A percentile compares a stretch with the other conserved stretches of the same genome.
phyloP scores from a whole-genome alignment of 306 rosid genomes.

The Lotus japonicus region DNA sequence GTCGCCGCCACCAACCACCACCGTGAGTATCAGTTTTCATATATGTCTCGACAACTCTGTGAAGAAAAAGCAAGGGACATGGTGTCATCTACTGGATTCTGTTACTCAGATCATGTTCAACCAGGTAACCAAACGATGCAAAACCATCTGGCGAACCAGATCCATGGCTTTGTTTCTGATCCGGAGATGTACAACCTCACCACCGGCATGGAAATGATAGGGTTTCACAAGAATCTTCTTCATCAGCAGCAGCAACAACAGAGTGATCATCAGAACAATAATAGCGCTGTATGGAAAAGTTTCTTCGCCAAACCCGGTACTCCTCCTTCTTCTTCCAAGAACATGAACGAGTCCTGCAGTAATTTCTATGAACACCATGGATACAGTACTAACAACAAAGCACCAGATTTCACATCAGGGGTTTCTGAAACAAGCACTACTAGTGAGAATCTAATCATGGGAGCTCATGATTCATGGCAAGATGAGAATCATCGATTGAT shows the following conservation, averaged over 20 bases:
- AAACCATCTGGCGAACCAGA: slow-evolving; percentile 51
- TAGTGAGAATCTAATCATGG: slow-evolving; percentile 37
- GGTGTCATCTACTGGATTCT: slow-evolving; percentile 41
- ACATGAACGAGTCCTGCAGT: no score
- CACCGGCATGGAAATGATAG: slow-evolving; percentile 66
- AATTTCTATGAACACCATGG: slow-evolving; percentile 34
- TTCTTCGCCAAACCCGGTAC: slow-evolving; percentile 28
- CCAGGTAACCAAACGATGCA: slow-evolving; percentile 32
- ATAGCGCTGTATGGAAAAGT: slow-evolving; percentile 31
- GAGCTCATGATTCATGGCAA: slow-evolving; percentile 37
- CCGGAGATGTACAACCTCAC: slow-evolving; percentile 63
- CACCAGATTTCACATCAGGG: slow-evolving; percentile 14
- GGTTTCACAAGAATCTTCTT: slow-evolving; percentile 44
- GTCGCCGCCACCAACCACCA: no score
- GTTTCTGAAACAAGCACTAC: slow-evolving; percentile 42
- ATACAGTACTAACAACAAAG: neutral
- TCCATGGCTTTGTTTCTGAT: slow-evolving; percentile 52
- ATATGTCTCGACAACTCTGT: slow-evolving; percentile 47
- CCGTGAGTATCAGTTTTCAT: no score
- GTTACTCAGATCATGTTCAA: slow-evolving; percentile 30
- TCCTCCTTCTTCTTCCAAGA: slow-evolving; percentile 51
- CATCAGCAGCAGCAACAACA: slow-evolving; percentile 8
- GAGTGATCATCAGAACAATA: neutral
- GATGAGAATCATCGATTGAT: slow-evolving; percentile 28
- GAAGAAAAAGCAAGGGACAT: slow-evolving; percentile 44